These are phyloP conservation scores for Pugionium dolabratum DNA, from an alignment of 345 rosid species.

Conservation along the genomic window DNA sequence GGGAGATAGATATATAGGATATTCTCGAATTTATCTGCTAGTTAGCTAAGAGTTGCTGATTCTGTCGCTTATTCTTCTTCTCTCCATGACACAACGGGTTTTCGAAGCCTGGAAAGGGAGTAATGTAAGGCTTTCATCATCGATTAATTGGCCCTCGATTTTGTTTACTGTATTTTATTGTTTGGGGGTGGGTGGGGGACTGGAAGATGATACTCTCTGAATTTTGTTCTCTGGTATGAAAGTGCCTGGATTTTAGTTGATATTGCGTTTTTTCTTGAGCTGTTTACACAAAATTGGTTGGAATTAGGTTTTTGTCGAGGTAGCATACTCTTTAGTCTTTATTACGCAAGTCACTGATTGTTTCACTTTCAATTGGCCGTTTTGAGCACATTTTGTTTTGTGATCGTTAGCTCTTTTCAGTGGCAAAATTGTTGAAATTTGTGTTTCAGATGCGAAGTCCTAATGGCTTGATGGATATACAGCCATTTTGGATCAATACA, in stretches of 20 bases:
- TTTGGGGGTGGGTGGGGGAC: background rate
- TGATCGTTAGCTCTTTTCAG: background rate
- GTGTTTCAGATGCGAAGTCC: conserved; percentile 9
- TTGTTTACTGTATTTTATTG: background rate
- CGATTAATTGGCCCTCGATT: background rate
- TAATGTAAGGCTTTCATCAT: conserved; percentile 56
- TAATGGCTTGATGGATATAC: background rate
- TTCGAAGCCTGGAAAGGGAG: conserved; percentile 91
- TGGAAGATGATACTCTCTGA: conserved; percentile 5
- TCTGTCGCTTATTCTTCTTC: background rate
- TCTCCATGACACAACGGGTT: conserved; percentile 75
- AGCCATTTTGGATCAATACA: conserved; percentile 1
- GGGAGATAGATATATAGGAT: conserved; percentile 27
- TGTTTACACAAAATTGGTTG: background rate
- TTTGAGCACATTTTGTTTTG: background rate
- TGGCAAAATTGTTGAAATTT: background rate
- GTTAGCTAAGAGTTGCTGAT: conserved; percentile 37
- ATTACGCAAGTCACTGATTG: background rate
- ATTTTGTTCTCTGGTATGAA: background rate
- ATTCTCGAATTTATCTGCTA: conserved; percentile 45
- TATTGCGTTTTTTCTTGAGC: background rate
- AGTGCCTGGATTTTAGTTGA: background rate
- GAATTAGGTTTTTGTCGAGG: background rate
- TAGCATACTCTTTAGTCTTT: no score
- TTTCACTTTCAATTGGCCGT: background rate